Conservation (phyloP, 2,329 filamentous ascomycete species). For the Samsoniella hepiali region DNA sequence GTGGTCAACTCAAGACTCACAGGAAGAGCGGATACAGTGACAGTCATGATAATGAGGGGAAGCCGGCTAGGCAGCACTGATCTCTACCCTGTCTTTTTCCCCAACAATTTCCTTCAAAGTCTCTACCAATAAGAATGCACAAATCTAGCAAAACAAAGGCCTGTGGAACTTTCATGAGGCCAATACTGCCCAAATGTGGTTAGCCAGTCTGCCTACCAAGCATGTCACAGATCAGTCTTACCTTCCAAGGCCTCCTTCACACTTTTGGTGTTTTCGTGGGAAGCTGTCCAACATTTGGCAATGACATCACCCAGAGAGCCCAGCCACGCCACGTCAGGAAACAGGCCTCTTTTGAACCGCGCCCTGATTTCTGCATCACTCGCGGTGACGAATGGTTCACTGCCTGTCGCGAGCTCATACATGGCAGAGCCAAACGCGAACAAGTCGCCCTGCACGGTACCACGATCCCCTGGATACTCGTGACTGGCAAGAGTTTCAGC, state of each 20-base stretch:
- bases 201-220: background rate
- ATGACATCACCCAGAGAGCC: background rate
- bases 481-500: background rate
- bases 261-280: background rate
- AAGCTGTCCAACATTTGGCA: background rate
- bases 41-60: background rate
- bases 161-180: background rate
- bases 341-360: background rate
- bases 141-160: background rate
- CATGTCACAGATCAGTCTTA: background rate
- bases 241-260: background rate
- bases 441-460: background rate
- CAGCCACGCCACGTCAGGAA: background rate
- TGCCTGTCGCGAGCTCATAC: background rate
- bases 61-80: conserved; percentile 1
- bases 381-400: background rate
- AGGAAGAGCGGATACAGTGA: background rate
- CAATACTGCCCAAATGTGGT: background rate
- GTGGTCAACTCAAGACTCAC: background rate
- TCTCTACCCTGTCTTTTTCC: too few species aligned
- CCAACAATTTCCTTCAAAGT: background rate
- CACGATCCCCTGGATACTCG: conserved; percentile 5
- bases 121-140: background rate
- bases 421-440: conserved; percentile 4
- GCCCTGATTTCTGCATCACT: background rate